These are phyloP conservation scores for Phytophthora pinifolia DNA, from an alignment of 352 stramenopile genomes.

Conservation along the genomic window DNA sequence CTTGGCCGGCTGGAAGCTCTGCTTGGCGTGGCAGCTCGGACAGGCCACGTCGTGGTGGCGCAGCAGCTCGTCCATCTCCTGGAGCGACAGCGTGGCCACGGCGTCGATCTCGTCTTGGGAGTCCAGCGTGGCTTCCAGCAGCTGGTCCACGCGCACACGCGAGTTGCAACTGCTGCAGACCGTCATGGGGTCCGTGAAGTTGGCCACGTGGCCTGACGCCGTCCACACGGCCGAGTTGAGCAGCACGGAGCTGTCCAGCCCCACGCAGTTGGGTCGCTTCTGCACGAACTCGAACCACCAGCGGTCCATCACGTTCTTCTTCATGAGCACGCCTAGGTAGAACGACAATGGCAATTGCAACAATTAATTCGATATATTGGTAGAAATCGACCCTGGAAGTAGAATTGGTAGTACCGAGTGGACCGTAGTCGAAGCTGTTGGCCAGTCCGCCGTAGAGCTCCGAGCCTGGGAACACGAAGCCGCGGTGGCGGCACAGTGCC, in stretches of 20 bases:
- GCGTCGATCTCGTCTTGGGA: conserved; percentile 48
- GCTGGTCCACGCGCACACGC: conserved; percentile 71
- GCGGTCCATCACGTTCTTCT: conserved; percentile 97
- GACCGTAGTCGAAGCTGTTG: conserved; percentile 98
- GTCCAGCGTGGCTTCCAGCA: conserved; percentile 55
- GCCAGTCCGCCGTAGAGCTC: conserved; percentile 98
- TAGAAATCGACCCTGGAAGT: no score
- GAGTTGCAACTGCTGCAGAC: conserved; percentile 95
- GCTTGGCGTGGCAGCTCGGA: conserved; percentile 48
- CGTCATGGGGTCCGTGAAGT: conserved; percentile 98
- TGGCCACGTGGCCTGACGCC: conserved; percentile 95
- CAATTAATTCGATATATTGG: background rate
- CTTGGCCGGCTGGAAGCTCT: conserved; percentile 78
- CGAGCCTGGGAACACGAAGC: conserved; percentile 93
- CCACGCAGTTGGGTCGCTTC: conserved; percentile 92
- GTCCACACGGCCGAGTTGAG: conserved; percentile 94
- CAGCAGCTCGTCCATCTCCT: conserved; percentile 66
- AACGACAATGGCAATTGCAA: conserved; percentile 2
- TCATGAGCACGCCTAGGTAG: conserved; percentile 88
- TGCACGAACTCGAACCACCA: conserved; percentile 98
- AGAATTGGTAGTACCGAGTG: conserved; percentile 43
- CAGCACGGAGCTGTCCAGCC: conserved; percentile 96
- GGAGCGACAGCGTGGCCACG: conserved; percentile 50
- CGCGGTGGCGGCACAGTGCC: conserved; percentile 86
- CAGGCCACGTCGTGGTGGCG: conserved; percentile 48